A percentile compares a stretch with the other conserved stretches of the same genome.
phyloP scores from a whole-genome alignment of 1,284 basidiomycete genomes.

The Sutorius eximius region DNA sequence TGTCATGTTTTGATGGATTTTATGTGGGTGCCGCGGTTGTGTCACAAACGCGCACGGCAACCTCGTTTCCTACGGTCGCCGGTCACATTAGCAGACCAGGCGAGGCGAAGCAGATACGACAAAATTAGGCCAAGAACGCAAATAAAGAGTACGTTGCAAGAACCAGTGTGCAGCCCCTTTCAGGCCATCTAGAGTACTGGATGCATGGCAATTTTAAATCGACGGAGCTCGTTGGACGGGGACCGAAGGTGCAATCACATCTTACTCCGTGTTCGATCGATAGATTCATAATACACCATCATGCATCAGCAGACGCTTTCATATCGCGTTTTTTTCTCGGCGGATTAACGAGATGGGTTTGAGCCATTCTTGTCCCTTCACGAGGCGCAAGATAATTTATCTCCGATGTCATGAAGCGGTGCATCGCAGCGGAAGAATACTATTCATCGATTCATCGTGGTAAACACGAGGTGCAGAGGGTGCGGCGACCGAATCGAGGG shows the following conservation, averaged over 20 bases:
- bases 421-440: conserved; percentile 27
- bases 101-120: conserved; percentile 42
- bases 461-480: conserved; percentile 33
- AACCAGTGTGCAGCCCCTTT: conserved; percentile 14
- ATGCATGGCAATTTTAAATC: conserved; percentile 18
- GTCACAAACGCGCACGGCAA: conserved; percentile 38
- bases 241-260: conserved; percentile 1
- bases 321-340: conserved; percentile 16
- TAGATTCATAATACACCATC: background rate
- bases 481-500: conserved; percentile 17
- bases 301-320: conserved; percentile 4
- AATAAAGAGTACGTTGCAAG: conserved; percentile 26
- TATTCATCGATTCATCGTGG: conserved; percentile 31
- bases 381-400: conserved; percentile 26
- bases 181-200: conserved; percentile 8
- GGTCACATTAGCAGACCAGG: conserved; percentile 34
- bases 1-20: conserved; percentile 23
- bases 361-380: conserved; percentile 18
- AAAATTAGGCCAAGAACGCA: conserved; percentile 22
- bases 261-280: conserved; percentile 1
- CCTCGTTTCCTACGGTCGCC: conserved; percentile 42
- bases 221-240: conserved; percentile 6
- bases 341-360: conserved; percentile 19
- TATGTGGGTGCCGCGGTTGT: conserved; percentile 35
- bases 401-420: conserved; percentile 34